Conservation (phyloP, 805 yeast species). For the Wickerhamiella allomyrinae region DNA sequence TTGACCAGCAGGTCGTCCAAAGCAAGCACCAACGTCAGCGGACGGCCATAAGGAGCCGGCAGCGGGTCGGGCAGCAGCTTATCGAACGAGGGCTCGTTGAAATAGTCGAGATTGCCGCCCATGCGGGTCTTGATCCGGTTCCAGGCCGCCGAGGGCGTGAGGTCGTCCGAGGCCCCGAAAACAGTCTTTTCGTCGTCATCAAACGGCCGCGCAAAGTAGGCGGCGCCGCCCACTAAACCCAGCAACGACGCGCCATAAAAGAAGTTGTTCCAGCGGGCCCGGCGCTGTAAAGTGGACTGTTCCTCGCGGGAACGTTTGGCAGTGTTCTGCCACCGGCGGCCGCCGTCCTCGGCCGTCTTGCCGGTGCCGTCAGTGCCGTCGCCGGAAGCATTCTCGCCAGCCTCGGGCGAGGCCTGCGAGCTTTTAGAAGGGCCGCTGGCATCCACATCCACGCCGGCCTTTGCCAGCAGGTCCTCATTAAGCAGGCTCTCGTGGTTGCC, state of each 20-base stretch:
- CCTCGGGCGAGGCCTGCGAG: constrained; percentile 11
- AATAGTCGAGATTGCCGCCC: constrained; percentile 60
- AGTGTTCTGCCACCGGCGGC: constrained; percentile 39
- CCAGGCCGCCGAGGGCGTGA: constrained; percentile 44
- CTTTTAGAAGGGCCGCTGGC: constrained; percentile 17
- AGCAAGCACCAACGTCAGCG: constrained; percentile 75
- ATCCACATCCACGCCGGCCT: constrained; percentile 66
- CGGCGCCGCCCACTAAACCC: constrained; percentile 41
- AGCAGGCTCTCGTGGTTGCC: constrained; percentile 38
- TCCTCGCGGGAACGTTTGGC: constrained; percentile 27
- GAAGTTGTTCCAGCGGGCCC: constrained; percentile 68
- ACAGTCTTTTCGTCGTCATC: constrained; percentile 61
- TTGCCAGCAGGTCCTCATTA: constrained; percentile 66
- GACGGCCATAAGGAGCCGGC: constrained; percentile 80
- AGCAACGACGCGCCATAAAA: constrained; percentile 12
- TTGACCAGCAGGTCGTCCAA: constrained; percentile 85
- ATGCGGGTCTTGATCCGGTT: constrained; percentile 58
- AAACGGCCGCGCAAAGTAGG: constrained; percentile 73
- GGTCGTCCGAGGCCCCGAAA: constrained; percentile 46
- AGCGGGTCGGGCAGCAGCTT: constrained; percentile 90
- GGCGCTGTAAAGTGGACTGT: constrained; percentile 33
- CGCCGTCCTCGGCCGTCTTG: too few species aligned
- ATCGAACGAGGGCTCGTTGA: constrained; percentile 87
- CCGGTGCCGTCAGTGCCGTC: constrained; percentile 10
- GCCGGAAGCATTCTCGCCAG: not conserved